Base-by-base conservation (phyloP, 1,284 basidiomycete genomes). In the Ganoderma sinense region DNA sequence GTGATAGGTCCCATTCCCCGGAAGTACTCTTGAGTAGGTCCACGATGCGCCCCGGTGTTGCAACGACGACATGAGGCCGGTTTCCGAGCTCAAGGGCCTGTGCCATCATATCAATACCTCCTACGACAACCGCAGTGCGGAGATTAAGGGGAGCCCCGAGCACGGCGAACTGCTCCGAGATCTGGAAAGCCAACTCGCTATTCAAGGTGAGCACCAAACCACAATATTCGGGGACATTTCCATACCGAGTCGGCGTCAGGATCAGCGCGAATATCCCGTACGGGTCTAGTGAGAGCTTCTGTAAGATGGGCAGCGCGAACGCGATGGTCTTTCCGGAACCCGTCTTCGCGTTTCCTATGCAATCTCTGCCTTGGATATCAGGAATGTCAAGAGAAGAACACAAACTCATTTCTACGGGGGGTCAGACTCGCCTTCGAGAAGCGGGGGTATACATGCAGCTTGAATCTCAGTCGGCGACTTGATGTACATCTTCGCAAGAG, bases 281-380 rank as follows among this genome's bases (percentile, higher is more conserved):
- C 8, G 97, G 97, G 80, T 98, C 97, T 4, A 87, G 82, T 0
- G 93, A 90, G 29, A 99, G 87, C 77, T 90, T 91, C 82, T 99
- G 97, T 8, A 99, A 85, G 64, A 99, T 98, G 1, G 98, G 98
- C 13, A 99, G 83, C 1, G 97, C 96, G 76, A 99, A 99, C 0
- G 98, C 97, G 68, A 99, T 91, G 0, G 98, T 99, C 84, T 99
- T 99, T 76, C 97, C 97, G 11, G 95, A 97, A 70, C 97, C 98
- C 0, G 97, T 99, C 84, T 99, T 97, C 1, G 98, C 97, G 72
- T 98, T 97, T 40, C 98, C 98, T 72, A 98, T 95, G 79, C 95
- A 97, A 82, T 99, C 97, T 77, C 91, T 88, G 69, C 92, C 95
- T 94, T 87, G 64, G 64, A 68, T 72, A 39, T 62, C 58, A 69